Conservation (phyloP, 2,329 filamentous ascomycete species). For the Epichloe glyceriae region DNA sequence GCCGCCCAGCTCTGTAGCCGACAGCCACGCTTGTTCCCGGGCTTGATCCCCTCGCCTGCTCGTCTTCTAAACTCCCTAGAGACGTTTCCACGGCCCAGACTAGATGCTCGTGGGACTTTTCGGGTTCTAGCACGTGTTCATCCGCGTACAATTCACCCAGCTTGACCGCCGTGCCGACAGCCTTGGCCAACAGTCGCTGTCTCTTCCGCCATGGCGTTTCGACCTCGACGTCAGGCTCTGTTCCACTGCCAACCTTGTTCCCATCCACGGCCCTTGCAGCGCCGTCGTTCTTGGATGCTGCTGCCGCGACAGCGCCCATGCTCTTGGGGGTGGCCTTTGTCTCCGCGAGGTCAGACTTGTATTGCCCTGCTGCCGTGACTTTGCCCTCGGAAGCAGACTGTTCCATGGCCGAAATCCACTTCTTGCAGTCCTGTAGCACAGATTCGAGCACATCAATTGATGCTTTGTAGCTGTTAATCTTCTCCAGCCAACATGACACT, state of each 20-base stretch:
- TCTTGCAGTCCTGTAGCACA: conserved; percentile 55
- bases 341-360: conserved; percentile 11
- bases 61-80: conserved; percentile 60
- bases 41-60: conserved; percentile 51
- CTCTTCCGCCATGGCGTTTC: conserved; percentile 45
- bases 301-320: not conserved
- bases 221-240: conserved; percentile 1
- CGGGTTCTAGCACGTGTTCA: conserved; percentile 59
- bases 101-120: conserved; percentile 59
- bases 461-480: conserved; percentile 54
- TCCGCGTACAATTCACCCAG: conserved; percentile 72
- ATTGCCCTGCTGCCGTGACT: conserved; percentile 26
- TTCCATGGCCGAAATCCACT: conserved; percentile 45
- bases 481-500: conserved; percentile 67
- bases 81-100: conserved; percentile 72
- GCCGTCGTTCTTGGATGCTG: not conserved
- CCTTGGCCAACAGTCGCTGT: conserved; percentile 57
- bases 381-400: conserved; percentile 34
- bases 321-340: not conserved
- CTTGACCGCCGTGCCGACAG: conserved; percentile 67
- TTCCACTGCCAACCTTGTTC: conserved; percentile 1
- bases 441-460: conserved; percentile 68
- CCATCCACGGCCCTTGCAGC: conserved; percentile 7
- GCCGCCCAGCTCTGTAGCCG: conserved; percentile 57
- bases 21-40: conserved; percentile 63